Percentiles rank a stretch among this genome's conserved stretches.
Evolutionary conservation across 2,329 filamentous ascomycete genomes (phyloP).

Genomic region (Diaporthe nobilis): DNA sequence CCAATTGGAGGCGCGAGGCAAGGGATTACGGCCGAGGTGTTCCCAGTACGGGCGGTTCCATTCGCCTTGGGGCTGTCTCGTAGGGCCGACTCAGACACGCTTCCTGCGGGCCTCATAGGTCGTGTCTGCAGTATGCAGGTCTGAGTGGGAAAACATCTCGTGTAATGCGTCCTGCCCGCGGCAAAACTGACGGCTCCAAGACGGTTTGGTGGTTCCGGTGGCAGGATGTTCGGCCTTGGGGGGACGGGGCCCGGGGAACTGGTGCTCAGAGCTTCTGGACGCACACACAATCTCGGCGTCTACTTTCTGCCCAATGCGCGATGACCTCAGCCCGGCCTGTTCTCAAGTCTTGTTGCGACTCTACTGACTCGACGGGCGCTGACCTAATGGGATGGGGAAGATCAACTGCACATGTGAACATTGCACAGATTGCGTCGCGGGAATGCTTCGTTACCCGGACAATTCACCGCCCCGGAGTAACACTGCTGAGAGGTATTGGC

Average conservation of each 20-base stretch:
- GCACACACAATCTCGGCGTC: slow-evolving; percentile 7
- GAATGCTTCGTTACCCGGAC: neutral
- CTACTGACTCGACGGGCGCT: slow-evolving; percentile 18
- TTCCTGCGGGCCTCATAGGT: slow-evolving; percentile 2
- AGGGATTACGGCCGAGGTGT: slow-evolving; percentile 23
- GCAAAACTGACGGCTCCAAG: slow-evolving; percentile 2
- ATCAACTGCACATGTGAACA: neutral
- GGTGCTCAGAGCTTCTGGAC: slow-evolving; percentile 13
- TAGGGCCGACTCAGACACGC: slow-evolving; percentile 25
- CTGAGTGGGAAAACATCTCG: neutral
- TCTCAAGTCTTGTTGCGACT: slow-evolving; percentile 11
- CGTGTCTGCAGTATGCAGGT: neutral
- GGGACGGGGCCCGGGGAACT: slow-evolving; percentile 1
- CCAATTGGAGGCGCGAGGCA: slow-evolving; percentile 18
- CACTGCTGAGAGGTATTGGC: neutral
- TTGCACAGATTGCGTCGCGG: neutral
- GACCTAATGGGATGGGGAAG: neutral
- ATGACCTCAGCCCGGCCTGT: slow-evolving; percentile 21
- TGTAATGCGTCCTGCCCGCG: slow-evolving; percentile 7
- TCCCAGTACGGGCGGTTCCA: neutral
- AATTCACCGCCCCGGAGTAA: neutral
- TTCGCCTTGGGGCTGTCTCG: slow-evolving; percentile 17
- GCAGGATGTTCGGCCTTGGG: neutral
- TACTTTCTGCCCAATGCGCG: slow-evolving; percentile 9
- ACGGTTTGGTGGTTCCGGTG: neutral